Percentiles rank a stretch among this genome's conserved stretches.
Evolutionary conservation across 805 yeast genomes (phyloP).

Genomic region (Wickerhamomyces hampshirensis): DNA sequence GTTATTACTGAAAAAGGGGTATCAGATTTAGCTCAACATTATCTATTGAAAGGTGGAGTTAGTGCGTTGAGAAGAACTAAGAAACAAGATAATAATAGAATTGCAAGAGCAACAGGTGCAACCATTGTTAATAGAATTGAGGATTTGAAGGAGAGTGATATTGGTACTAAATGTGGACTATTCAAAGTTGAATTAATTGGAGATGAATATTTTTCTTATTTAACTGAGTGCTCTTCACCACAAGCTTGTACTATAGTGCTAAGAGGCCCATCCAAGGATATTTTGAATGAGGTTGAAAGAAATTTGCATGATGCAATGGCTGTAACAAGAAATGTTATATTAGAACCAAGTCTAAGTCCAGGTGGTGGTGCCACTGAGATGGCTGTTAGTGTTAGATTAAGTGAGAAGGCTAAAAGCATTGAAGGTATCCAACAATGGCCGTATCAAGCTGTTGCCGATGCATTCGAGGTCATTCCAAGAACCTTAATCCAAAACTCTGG

Average conservation of each 20-base stretch:
- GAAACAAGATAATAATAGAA: slow-evolving; percentile 93
- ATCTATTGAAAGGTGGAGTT: slow-evolving; percentile 87
- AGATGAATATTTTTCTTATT: slow-evolving; percentile 90
- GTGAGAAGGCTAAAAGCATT: slow-evolving; percentile 86
- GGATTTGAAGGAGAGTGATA: slow-evolving; percentile 85
- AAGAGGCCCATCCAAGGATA: slow-evolving; percentile 97
- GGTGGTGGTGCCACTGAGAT: slow-evolving; percentile 99
- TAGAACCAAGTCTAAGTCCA: slow-evolving; percentile 92
- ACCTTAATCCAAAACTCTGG: slow-evolving; percentile 97
- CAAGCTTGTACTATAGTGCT: slow-evolving; percentile 89
- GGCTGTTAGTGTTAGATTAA: slow-evolving; percentile 87
- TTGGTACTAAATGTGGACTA: slow-evolving; percentile 84
- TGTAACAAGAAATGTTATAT: slow-evolving; percentile 89
- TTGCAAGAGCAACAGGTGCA: slow-evolving; percentile 96
- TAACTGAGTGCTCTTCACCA: slow-evolving; percentile 78
- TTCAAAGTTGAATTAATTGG: slow-evolving; percentile 95
- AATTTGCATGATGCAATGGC: slow-evolving; percentile 98
- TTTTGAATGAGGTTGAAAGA: slow-evolving; percentile 92
- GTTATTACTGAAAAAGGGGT: slow-evolving; percentile 98
- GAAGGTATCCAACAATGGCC: slow-evolving; percentile 99
- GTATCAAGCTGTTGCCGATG: slow-evolving; percentile 97
- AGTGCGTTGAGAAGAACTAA: slow-evolving; percentile 91
- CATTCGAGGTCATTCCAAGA: slow-evolving; percentile 97
- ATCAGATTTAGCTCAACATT: slow-evolving; percentile 96
- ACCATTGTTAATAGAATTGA: slow-evolving; percentile 94